Base-by-base conservation (phyloP, 106 monocot species). In the Vanilla planifolia region DNA sequence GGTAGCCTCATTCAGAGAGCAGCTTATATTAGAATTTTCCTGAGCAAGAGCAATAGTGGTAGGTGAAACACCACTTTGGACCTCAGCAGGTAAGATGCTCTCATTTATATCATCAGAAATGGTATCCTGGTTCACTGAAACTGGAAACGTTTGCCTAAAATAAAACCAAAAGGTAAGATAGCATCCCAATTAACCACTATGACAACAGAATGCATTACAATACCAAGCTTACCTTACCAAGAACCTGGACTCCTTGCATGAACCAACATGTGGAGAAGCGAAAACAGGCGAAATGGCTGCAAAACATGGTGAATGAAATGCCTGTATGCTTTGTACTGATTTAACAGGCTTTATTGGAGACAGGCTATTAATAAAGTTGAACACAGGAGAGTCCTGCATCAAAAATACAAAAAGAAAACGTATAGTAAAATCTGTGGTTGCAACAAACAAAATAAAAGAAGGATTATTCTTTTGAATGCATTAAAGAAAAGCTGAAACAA, bases 301-400 rank as follows among this genome's bases (percentile, higher is more conserved):
- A 62, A 75, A 75, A 65, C 64, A 65, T 20, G 73, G 63, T 4
- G 85, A 72, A 10, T 77, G 82, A 61, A 74, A 82, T 52, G 82
- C 44, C 32, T 86, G 85, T 33, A 56, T 53, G 16, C 51, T 63
- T 22, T 77, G 70, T 69, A 59, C 39, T 59, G 84, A 79, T 71
- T 79, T 85, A 30, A 85, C 85, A 24, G 82, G 81, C 36, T 79
- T 79, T 48, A 91, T 91, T 43, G 90, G 90, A 43, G 90, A 91
- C 33, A 91, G 68, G 51, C 33, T 91, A 56, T 91, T 80, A 66
- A 91, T 70, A 64, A 79, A 91, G 66, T 61, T 86, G 71, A 82
- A 91, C 15, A 85, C 79, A 0, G 91, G 91, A 43, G 91, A 91
- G 64, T 91, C 85, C 91, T 91, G 73, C 63, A 74, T 21, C 35